A percentile compares a stretch with the other conserved stretches of the same genome.
These are phyloP conservation scores for Taiozyma sp. DNA, from an alignment of 1,139 yeast genomes.

Conservation along the genomic window DNA sequence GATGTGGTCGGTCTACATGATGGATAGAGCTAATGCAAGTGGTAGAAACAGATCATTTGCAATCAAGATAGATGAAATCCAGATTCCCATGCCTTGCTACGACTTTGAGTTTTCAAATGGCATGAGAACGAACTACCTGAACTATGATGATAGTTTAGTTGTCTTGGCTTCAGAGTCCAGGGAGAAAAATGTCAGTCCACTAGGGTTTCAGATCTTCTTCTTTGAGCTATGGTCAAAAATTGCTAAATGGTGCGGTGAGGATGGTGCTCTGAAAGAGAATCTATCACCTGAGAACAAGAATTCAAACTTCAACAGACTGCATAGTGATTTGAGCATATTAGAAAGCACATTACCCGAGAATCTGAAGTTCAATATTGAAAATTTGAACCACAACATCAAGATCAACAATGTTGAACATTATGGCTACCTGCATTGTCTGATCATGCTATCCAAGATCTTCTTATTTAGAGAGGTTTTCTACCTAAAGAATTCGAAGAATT, in stretches of 20 bases:
- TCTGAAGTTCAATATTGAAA: constrained; percentile 26
- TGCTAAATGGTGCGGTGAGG: constrained; percentile 13
- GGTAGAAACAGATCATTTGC: constrained; percentile 34
- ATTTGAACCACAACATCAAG: constrained; percentile 32
- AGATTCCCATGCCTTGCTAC: constrained; percentile 30
- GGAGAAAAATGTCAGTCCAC: constrained; percentile 2
- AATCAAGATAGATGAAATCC: constrained; percentile 27
- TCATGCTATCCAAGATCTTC: constrained; percentile 32
- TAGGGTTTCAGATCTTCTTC: constrained; percentile 12
- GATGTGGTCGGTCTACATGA: constrained; percentile 39
- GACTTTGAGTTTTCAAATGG: constrained; percentile 13
- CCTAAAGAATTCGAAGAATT: constrained; percentile 25
- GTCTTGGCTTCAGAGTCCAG: constrained; percentile 2
- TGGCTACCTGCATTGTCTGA: constrained; percentile 35
- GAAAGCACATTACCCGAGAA: constrained; percentile 26
- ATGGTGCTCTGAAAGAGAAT: constrained; percentile 21
- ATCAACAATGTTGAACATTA: constrained; percentile 32
- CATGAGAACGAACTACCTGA: not conserved
- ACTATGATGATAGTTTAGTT: constrained; percentile 5
- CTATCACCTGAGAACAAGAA: constrained; percentile 28
- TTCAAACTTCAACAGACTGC: constrained; percentile 26
- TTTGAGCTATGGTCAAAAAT: constrained; percentile 13
- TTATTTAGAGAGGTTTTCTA: constrained; percentile 34
- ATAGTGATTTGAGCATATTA: constrained; percentile 24
- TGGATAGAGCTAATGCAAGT: constrained; percentile 38